These are phyloP conservation scores for Melocanna baccifera DNA, from an alignment of 176 grass and related monocot species.

Conservation along the genomic window DNA sequence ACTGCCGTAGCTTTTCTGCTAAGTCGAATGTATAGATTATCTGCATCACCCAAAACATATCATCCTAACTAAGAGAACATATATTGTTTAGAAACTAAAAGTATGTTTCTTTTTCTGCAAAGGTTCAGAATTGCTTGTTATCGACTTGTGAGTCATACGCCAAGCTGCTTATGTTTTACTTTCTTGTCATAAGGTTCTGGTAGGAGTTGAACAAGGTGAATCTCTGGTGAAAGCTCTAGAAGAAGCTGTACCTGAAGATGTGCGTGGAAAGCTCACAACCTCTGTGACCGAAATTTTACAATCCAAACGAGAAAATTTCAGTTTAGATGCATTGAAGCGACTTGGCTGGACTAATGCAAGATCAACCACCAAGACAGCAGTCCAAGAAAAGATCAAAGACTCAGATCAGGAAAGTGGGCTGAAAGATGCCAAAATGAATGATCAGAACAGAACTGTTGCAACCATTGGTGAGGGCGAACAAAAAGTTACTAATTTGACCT, in stretches of 20 bases:
- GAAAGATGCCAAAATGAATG: slow-evolving; percentile 39
- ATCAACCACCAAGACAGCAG: slow-evolving; percentile 34
- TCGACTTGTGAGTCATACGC: slow-evolving; percentile 2
- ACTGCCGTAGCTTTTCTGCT: neutral
- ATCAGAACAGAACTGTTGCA: slow-evolving; percentile 38
- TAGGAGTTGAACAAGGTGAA: slow-evolving; percentile 80
- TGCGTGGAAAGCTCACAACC: slow-evolving; percentile 74
- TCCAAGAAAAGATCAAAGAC: slow-evolving; percentile 58
- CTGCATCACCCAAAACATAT: neutral
- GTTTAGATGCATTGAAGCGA: slow-evolving; percentile 58
- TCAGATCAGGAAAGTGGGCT: slow-evolving; percentile 22
- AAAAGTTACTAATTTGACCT: slow-evolving; percentile 43
- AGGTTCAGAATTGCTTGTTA: neutral
- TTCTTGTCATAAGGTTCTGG: slow-evolving; percentile 65
- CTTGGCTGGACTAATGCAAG: slow-evolving; percentile 45
- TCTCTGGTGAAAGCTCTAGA: slow-evolving; percentile 83
- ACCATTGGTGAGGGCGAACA: slow-evolving; percentile 23
- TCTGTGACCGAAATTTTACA: slow-evolving; percentile 70
- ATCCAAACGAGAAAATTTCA: slow-evolving; percentile 60
- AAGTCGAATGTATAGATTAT: neutral
- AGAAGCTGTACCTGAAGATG: slow-evolving; percentile 97
- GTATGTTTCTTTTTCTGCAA: neutral
- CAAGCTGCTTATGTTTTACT: slow-evolving; percentile 26
- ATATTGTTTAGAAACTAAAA: neutral
- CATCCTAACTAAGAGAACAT: neutral